Conservation (phyloP, 257 asterid species). For the Schizonepeta tenuifolia region DNA sequence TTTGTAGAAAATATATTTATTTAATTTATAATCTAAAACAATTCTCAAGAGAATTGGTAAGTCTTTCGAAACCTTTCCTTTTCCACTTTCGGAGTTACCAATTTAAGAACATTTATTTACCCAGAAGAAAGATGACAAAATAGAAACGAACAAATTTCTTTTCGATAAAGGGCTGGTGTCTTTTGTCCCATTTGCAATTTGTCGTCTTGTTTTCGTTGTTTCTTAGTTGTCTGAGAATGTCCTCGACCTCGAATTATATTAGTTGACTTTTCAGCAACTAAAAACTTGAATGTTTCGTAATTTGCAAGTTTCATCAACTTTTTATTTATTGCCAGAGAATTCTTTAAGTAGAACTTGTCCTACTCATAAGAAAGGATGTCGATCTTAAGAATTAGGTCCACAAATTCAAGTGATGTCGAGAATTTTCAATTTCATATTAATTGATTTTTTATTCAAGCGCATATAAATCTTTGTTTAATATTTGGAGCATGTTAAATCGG, state of each 20-base stretch:
- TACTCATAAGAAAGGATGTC: too few species aligned
- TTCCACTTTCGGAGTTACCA: not conserved
- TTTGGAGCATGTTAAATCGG: too few species aligned
- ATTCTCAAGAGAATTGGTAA: not conserved
- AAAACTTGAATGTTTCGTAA: not conserved
- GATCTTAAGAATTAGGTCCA: too few species aligned
- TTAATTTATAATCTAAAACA: not conserved
- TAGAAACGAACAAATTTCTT: not conserved
- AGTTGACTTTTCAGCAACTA: not conserved
- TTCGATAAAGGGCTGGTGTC: not conserved
- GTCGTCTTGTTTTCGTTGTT: constrained; percentile 21
- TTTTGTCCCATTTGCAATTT: constrained; percentile 3
- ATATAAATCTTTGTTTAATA: too few species aligned
- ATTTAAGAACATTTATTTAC: not conserved
- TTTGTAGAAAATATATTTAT: too few species aligned
- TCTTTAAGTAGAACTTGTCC: too few species aligned
- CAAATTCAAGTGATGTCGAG: too few species aligned
- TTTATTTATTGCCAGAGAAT: not conserved
- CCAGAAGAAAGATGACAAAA: not conserved
- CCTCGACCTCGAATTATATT: not conserved
- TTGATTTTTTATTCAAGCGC: too few species aligned
- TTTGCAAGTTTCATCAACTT: not conserved
- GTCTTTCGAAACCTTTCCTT: not conserved
- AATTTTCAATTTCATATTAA: too few species aligned
- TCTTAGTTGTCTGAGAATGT: constrained; percentile 12